Conservation (phyloP, 2,329 filamentous ascomycete species). For the Sclerotinia nivalis region DNA sequence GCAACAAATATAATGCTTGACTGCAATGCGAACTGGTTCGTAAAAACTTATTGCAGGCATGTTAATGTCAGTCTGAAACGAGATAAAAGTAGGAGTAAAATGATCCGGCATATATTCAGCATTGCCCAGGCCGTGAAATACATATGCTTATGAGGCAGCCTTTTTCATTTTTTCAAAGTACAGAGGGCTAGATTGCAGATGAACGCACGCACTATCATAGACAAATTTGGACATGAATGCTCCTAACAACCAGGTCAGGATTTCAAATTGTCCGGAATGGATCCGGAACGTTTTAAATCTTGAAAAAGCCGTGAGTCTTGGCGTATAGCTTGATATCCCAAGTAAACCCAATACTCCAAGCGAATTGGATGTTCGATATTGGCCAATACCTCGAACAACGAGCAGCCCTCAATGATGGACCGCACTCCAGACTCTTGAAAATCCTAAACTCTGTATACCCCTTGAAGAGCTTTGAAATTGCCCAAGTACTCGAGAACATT, state of each 20-base stretch:
- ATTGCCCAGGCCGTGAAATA: no score
- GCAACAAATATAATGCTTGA: background rate
- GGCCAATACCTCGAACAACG: no score
- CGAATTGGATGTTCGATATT: background rate
- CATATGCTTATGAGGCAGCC: background rate
- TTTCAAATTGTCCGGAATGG: background rate
- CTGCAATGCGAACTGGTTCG: background rate
- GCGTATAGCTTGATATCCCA: background rate
- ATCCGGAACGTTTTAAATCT: background rate
- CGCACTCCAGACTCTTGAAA: background rate
- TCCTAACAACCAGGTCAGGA: background rate
- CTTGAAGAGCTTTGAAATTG: background rate
- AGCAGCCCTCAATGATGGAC: background rate
- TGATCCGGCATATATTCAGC: no score
- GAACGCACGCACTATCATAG: background rate
- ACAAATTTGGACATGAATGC: background rate
- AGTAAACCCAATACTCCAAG: background rate
- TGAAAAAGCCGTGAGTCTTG: background rate
- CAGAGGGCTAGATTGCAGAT: background rate
- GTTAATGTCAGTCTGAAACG: background rate
- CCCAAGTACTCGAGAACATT: background rate
- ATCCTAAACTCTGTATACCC: background rate
- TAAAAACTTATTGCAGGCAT: background rate
- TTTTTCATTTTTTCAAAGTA: background rate
- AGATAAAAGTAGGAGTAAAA: background rate